These are phyloP conservation scores for Myxozyma neotropica DNA, from an alignment of 805 yeast genomes.

Conservation along the genomic window DNA sequence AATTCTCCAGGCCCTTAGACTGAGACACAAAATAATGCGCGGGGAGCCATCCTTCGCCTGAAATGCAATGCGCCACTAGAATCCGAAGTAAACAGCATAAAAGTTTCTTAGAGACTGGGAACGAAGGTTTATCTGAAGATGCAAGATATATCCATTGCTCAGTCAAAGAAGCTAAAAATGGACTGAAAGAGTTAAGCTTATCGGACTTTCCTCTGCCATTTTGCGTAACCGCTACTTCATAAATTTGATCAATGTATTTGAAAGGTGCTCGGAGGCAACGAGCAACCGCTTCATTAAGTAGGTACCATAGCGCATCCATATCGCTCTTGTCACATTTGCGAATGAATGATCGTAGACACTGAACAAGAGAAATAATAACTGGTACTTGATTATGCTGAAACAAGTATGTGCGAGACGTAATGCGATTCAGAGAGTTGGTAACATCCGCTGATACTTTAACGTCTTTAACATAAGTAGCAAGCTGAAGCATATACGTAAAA, in stretches of 20 bases:
- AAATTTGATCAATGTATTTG: conserved; percentile 70
- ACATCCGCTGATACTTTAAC: conserved; percentile 47
- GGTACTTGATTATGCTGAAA: conserved; percentile 60
- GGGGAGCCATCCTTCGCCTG: conserved; percentile 59
- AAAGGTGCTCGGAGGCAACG: conserved; percentile 77
- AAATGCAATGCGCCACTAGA: conserved; percentile 42
- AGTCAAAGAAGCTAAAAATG: conserved; percentile 56
- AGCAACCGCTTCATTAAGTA: conserved; percentile 75
- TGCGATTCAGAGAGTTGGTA: conserved; percentile 50
- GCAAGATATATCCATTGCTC: conserved; percentile 68
- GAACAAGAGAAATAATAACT: conserved; percentile 39
- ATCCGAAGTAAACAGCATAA: conserved; percentile 49
- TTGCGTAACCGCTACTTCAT: conserved; percentile 8
- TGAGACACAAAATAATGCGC: conserved; percentile 10
- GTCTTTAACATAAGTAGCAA: conserved; percentile 12
- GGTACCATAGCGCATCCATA: conserved; percentile 55
- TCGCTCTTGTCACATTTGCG: neutral
- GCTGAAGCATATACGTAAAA: conserved; percentile 64
- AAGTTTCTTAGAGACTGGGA: conserved; percentile 48
- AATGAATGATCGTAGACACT: neutral
- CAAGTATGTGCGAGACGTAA: conserved; percentile 56
- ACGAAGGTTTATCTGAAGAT: conserved; percentile 29
- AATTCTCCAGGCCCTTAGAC: neutral
- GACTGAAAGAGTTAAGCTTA: conserved; percentile 47
- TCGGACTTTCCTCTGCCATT: too few species aligned